These are phyloP conservation scores for Dendrobium chrysotoxum DNA, from an alignment of 106 monocot species.

Conservation along the genomic window DNA sequence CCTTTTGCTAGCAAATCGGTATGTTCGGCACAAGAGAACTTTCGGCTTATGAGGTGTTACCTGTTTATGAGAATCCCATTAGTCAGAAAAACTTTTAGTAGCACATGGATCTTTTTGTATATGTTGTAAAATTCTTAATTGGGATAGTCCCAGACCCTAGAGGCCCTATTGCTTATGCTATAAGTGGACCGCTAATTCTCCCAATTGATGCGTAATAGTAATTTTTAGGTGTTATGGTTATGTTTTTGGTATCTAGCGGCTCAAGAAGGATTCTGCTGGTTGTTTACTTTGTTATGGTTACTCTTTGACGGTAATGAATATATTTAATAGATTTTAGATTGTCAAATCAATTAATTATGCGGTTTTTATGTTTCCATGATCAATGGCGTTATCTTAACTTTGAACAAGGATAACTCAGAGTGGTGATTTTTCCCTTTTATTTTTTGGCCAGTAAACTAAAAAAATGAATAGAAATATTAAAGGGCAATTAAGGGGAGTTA, in stretches of 20 bases:
- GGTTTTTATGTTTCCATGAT: neutral
- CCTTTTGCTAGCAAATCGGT: neutral
- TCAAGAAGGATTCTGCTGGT: neutral
- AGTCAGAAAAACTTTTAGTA: neutral
- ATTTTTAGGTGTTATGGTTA: neutral
- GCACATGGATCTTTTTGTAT: neutral
- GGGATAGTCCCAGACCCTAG: neutral
- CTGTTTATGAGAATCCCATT: neutral
- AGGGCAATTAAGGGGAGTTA: too few species aligned
- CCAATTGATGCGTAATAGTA: neutral
- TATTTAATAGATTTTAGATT: neutral
- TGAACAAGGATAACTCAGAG: neutral
- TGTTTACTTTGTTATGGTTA: neutral
- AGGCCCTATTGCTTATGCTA: neutral
- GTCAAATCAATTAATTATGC: neutral
- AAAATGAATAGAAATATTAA: too few species aligned
- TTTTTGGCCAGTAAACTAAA: too few species aligned
- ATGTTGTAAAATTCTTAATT: neutral
- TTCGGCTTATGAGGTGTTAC: neutral
- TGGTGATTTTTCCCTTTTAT: neutral
- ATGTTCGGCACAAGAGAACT: neutral
- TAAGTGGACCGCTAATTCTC: neutral
- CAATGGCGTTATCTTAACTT: neutral
- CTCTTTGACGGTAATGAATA: neutral
- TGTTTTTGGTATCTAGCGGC: neutral